Conservation (phyloP, 371 early-diverging fungal genomes). For the Mortierella sp. region DNA sequence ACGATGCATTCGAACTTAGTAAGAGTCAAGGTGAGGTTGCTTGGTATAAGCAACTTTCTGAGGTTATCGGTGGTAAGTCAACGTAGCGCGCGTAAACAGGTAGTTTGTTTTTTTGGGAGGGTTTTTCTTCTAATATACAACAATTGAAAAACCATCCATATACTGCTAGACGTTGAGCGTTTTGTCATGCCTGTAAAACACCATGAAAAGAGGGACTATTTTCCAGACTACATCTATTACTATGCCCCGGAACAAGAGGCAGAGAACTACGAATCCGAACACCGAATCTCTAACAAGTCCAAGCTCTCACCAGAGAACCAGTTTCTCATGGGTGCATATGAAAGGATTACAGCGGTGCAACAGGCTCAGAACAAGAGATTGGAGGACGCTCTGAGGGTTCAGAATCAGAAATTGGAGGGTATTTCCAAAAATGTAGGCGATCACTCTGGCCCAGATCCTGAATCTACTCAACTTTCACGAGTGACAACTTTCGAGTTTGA, state of each 20-base stretch:
- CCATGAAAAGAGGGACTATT: constrained; percentile 28
- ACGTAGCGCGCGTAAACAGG: no score
- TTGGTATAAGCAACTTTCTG: constrained; percentile 41
- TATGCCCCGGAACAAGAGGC: constrained; percentile 41
- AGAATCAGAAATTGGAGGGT: no score
- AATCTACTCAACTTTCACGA: no score
- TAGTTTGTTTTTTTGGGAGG: no score
- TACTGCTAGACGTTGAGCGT: constrained; percentile 21
- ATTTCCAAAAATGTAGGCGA: no score
- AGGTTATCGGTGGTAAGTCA: constrained; percentile 36
- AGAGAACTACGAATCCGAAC: constrained; percentile 32
- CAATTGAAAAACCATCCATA: background rate
- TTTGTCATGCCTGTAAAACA: background rate
- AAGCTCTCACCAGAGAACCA: constrained; percentile 41
- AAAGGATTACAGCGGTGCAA: no score
- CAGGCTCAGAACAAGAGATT: no score
- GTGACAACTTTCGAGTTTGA: no score
- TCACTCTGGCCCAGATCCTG: no score
- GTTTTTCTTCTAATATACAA: background rate
- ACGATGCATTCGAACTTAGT: constrained; percentile 38
- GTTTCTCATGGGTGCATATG: constrained; percentile 19
- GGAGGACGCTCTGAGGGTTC: no score
- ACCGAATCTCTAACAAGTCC: constrained; percentile 23
- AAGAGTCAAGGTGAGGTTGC: constrained; percentile 30
- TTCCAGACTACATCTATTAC: constrained; percentile 49